Percentiles rank a stretch among this genome's conserved stretches.
Conservation (phyloP, 164 flowering plant species). For the Vitis amurensis region DNA sequence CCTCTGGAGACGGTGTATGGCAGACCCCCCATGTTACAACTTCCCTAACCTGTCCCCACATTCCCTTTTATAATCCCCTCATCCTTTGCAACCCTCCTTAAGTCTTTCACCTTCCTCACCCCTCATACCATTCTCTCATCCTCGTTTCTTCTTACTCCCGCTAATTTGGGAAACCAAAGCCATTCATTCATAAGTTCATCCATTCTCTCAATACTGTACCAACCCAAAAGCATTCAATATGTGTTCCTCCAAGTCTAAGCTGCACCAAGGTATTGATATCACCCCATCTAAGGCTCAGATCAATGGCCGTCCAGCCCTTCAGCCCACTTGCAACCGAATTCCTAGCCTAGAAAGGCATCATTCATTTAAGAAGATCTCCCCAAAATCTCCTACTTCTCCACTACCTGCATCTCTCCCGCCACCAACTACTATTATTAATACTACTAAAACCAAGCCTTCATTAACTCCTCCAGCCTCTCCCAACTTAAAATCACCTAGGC, state of each 20-base stretch:
- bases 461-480: conserved; percentile 46
- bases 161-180: not conserved
- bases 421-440: conserved; percentile 1
- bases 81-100: not conserved
- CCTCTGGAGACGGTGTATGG: conserved; percentile 39
- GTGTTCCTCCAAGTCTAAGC: conserved; percentile 49
- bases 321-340: conserved; percentile 61
- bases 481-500: conserved; percentile 46
- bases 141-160: not conserved
- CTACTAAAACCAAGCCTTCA: conserved; percentile 11
- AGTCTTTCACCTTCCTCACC: not conserved
- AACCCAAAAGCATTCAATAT: conserved; percentile 12
- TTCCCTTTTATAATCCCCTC: conserved; percentile 23
- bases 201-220: not conserved
- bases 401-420: conserved; percentile 19
- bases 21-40: conserved; percentile 52
- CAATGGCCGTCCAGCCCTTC: conserved; percentile 64
- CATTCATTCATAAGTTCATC: not conserved
- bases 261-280: conserved; percentile 17
- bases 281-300: conserved; percentile 27
- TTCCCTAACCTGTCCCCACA: conserved; percentile 29
- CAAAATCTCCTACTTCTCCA: conserved; percentile 24
- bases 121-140: not conserved
- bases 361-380: conserved; percentile 31
- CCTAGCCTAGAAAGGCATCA: conserved; percentile 40